Evolutionary conservation across 306 rosid genomes (phyloP).

Genomic region (Pachyrhizus erosus): DNA sequence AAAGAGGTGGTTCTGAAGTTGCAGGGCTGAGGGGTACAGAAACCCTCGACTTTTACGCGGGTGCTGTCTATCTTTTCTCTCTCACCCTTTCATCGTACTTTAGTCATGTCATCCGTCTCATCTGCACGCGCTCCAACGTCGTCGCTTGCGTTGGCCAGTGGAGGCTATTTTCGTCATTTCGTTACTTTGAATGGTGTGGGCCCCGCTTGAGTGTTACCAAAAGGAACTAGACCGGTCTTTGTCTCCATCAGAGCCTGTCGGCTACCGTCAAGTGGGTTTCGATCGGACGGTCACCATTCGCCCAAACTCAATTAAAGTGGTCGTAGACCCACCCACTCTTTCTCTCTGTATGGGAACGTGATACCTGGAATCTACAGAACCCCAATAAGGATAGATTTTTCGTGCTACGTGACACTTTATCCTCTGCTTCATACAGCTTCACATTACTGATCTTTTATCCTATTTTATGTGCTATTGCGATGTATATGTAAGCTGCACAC

Average conservation of each 20-base stretch:
- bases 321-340: slow-evolving; percentile 17
- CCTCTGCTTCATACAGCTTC: slow-evolving; percentile 9
- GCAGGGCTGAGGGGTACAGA: slow-evolving; percentile 9
- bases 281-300: slow-evolving; percentile 56
- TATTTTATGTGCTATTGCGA: not conserved
- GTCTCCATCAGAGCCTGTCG: slow-evolving; percentile 61
- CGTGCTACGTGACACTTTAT: not conserved
- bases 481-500: too few species aligned
- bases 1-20: too few species aligned
- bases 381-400: not conserved
- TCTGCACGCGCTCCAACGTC: slow-evolving; percentile 59
- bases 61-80: slow-evolving; percentile 36
- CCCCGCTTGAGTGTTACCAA: slow-evolving; percentile 66
- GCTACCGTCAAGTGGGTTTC: slow-evolving; percentile 43
- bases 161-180: slow-evolving; percentile 24
- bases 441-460: not conserved
- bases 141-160: too few species aligned
- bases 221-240: slow-evolving; percentile 91
- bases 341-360: slow-evolving; percentile 5
- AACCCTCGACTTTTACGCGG: slow-evolving; percentile 63
- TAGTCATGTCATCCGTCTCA: slow-evolving; percentile 58
- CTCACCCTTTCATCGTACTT: slow-evolving; percentile 87
- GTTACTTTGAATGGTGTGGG: slow-evolving; percentile 18
- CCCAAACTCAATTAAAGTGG: slow-evolving; percentile 38
- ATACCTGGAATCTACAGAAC: slow-evolving; percentile 42